Percentiles rank a stretch among this genome's conserved stretches.
These are phyloP conservation scores for Camillea tinctor DNA, from an alignment of 2,329 filamentous ascomycete genomes.

Conservation along the genomic window DNA sequence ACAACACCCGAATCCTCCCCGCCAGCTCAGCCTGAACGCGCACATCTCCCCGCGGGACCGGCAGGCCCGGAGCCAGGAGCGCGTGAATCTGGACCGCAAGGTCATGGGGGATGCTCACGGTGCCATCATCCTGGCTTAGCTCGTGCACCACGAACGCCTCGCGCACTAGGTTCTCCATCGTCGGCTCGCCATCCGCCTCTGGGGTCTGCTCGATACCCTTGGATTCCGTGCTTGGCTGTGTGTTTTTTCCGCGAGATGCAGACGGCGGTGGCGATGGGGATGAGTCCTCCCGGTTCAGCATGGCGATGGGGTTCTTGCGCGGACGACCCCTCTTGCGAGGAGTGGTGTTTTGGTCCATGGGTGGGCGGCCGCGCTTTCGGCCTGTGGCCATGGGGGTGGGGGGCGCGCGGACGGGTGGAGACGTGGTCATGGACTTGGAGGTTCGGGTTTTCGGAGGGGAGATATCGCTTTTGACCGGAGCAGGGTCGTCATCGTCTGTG, in stretches of 20 bases:
- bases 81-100: conserved; percentile 3
- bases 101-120: not conserved
- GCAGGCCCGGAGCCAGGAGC: conserved; percentile 1
- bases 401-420: not conserved
- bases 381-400: too few species aligned
- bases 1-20: not conserved
- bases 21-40: not conserved
- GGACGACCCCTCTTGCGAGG: not conserved
- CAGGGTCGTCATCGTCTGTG: not conserved
- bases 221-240: too few species aligned
- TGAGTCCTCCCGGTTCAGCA: not conserved
- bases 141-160: conserved; percentile 3
- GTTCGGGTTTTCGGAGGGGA: not conserved
- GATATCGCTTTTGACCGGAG: too few species aligned
- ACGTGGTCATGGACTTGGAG: not conserved
- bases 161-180: not conserved
- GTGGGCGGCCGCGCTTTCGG: not conserved
- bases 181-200: not conserved
- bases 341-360: not conserved
- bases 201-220: too few species aligned
- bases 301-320: not conserved
- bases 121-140: not conserved
- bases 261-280: not conserved
- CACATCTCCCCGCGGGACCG: not conserved
- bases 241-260: not conserved